Conservation (phyloP, 148 eudicot genomes). For the Spergularia marina region DNA sequence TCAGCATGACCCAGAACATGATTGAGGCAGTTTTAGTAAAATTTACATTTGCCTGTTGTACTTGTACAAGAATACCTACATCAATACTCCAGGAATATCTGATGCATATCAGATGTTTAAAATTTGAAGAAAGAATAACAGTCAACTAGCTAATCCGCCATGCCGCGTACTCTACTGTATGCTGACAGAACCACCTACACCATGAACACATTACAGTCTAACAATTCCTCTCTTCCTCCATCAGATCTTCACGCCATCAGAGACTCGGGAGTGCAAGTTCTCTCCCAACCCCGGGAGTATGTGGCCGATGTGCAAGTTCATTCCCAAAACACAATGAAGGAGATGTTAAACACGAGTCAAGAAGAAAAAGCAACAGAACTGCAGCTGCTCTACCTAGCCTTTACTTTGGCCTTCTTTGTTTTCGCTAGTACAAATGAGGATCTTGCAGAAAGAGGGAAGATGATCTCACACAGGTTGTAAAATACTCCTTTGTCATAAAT, state of each 20-base stretch:
- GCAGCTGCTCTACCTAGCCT: slow-evolving; percentile 41
- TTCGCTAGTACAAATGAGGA: slow-evolving; percentile 37
- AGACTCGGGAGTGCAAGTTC: slow-evolving; percentile 5
- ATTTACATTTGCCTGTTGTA: slow-evolving; percentile 6
- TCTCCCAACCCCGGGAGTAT: neutral
- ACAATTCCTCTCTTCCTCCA: slow-evolving; percentile 3
- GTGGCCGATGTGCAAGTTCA: neutral
- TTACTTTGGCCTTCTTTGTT: slow-evolving; percentile 37
- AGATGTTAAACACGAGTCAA: neutral
- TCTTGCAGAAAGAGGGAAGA: slow-evolving; percentile 70
- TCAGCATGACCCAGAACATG: no score
- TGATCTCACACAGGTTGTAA: slow-evolving; percentile 59
- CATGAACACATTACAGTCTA: neutral
- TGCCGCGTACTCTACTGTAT: neutral
- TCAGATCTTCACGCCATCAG: neutral
- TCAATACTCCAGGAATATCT: neutral
- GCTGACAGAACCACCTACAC: neutral
- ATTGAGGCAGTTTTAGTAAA: no score
- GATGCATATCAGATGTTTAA: neutral
- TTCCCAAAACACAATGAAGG: neutral
- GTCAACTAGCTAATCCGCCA: neutral
- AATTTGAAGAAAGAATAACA: neutral
- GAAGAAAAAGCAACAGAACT: neutral
- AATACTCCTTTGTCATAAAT: slow-evolving; percentile 65
- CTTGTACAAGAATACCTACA: slow-evolving; percentile 18